Evolutionary conservation across 192 early-diverging fungal genomes (phyloP), one percentile per base, ranked within the genome.

Genomic region (Chytriomyces sp.): DNA sequence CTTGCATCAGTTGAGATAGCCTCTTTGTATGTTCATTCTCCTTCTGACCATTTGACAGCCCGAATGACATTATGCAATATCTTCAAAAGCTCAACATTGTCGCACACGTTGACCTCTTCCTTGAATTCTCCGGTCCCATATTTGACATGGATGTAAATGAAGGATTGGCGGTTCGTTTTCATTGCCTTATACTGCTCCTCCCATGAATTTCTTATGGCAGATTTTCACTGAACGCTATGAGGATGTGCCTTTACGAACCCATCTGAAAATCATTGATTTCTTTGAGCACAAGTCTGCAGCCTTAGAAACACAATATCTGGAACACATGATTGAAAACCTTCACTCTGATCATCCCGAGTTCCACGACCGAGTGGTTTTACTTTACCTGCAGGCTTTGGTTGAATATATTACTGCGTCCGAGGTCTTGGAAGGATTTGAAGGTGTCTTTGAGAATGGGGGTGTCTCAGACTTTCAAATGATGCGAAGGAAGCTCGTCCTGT

Each of bases 61-160:
- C 53, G 5, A 64, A 74, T n/a, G 57, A 62, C 34, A 76, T 87
- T 57, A 70, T 81, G 19, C 64, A 73, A 32, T 97, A 97, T 67
- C 77, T 99, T 38, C 89, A 95, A 53, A 82, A 86, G 2, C 80
- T 99, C 37, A 89, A 91, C 3, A 78, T 87, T 0, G 90, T 90
- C 28, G 83, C 93, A 12, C 37, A 81, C 63, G 81, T 94, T 34
- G 88, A 94, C 44, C 81, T 96, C 57, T 87, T 99, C 26, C 78
- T 96, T 2, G 89, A 96, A 62, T 96, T 93, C 70, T 81, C 90
- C 39, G 77, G 81, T 30, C 95, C 92, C 89, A 88, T 94, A 4
- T 67, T 99, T 52, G 81, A 93, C 41, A 60, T 59, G 28, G 85
- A 91, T 72, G 82, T 87, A 4, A 75, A 72, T 10, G 78, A 84